phyloP scores from a whole-genome alignment of 2,329 filamentous ascomycete species.

The Colletotrichum tamarilloi region DNA sequence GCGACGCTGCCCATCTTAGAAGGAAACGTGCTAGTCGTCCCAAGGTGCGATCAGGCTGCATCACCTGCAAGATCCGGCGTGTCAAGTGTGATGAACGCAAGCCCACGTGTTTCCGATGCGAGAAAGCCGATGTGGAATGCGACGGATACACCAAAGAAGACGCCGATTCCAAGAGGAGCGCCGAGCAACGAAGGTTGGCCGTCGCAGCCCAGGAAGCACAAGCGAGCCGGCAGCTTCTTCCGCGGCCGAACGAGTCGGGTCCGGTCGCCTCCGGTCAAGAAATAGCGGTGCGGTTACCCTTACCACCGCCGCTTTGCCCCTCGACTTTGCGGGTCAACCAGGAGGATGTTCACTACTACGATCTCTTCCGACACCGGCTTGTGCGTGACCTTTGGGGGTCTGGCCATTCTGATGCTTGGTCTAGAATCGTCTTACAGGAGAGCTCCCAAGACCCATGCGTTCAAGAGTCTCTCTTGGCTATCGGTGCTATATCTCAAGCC shows the following conservation, averaged over 20 bases:
- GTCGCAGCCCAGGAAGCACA: slow-evolving; percentile 1
- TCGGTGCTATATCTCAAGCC: slow-evolving; percentile 37
- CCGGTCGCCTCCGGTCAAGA: not conserved
- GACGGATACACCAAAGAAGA: slow-evolving; percentile 32
- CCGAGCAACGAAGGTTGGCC: not conserved
- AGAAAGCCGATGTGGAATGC: slow-evolving; percentile 32
- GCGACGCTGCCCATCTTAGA: not conserved
- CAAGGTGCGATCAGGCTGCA: slow-evolving; percentile 36
- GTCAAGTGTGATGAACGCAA: slow-evolving; percentile 46
- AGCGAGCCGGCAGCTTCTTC: not conserved
- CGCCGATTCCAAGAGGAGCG: not conserved
- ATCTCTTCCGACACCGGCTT: slow-evolving; percentile 38
- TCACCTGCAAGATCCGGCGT: slow-evolving; percentile 41
- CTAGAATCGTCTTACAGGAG: slow-evolving; percentile 38
- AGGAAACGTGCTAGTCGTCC: slow-evolving; percentile 30
- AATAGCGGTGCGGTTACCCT: not conserved
- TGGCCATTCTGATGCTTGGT: slow-evolving; percentile 39
- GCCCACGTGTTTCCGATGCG: slow-evolving; percentile 39
- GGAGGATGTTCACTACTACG: slow-evolving; percentile 36
- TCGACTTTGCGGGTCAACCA: slow-evolving; percentile 1
- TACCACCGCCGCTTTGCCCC: not conserved
- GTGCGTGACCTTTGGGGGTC: slow-evolving; percentile 37
- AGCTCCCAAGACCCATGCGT: slow-evolving; percentile 35
- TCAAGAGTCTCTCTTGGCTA: slow-evolving; percentile 38
- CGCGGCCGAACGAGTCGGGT: not conserved